These are phyloP conservation scores for Clitoria ternatea DNA, from an alignment of 306 rosid species.

Conservation along the genomic window DNA sequence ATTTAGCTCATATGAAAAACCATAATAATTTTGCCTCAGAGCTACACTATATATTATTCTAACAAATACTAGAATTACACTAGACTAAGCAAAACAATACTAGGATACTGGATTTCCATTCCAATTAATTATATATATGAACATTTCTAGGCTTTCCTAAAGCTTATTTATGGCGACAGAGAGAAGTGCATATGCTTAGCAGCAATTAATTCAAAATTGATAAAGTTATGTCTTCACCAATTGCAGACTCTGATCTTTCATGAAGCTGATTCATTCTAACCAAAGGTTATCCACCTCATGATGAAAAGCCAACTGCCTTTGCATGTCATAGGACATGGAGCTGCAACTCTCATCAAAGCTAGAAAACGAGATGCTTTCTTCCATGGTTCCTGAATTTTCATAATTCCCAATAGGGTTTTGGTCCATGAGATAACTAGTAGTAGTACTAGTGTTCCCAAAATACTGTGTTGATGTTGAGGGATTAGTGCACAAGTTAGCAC, in stretches of 20 bases:
- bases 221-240: constrained; percentile 36
- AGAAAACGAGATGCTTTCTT: constrained; percentile 58
- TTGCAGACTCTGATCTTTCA: constrained; percentile 26
- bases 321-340: constrained; percentile 56
- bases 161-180: constrained; percentile 37
- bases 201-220: constrained; percentile 37
- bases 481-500: constrained; percentile 27
- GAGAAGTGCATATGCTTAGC: constrained; percentile 39
- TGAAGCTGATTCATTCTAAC: constrained; percentile 30
- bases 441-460: constrained; percentile 33
- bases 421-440: constrained; percentile 15
- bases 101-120: constrained; percentile 31
- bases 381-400: constrained; percentile 39
- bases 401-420: constrained; percentile 49
- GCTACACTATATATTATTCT: constrained; percentile 33
- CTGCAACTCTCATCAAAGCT: constrained; percentile 64
- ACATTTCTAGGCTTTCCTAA: constrained; percentile 69
- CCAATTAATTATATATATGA: constrained; percentile 24
- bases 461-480: constrained; percentile 31
- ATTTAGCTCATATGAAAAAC: constrained; percentile 29
- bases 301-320: constrained; percentile 52
- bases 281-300: constrained; percentile 55
- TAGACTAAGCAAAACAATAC: constrained; percentile 35
- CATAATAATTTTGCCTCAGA: constrained; percentile 31
- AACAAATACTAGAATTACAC: constrained; percentile 30